Conservation (phyloP, 2,329 filamentous ascomycete species). For the Macroventuria anomochaeta region DNA sequence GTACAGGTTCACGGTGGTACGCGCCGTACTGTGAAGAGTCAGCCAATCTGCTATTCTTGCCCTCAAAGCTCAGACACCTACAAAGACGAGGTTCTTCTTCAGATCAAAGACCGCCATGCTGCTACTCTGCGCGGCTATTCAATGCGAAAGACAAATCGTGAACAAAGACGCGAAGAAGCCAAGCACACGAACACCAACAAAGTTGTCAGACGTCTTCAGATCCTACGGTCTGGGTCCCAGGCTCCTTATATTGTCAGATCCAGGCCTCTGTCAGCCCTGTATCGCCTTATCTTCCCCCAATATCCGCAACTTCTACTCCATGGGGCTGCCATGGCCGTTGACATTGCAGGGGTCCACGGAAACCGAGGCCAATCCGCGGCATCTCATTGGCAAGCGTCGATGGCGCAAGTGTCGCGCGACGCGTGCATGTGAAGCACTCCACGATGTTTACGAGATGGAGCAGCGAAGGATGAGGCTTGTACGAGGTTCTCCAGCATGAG, state of each 20-base stretch:
- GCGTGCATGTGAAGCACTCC: constrained; percentile 4
- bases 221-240: not conserved
- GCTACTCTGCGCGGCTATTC: not conserved
- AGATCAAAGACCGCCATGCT: constrained; percentile 41
- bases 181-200: not conserved
- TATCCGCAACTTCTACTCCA: constrained; percentile 5
- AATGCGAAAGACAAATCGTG: not conserved
- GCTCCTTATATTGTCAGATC: not conserved
- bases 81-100: constrained; percentile 45
- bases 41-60: not conserved
- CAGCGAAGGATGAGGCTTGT: not conserved
- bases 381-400: constrained; percentile 5
- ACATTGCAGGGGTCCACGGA: not conserved
- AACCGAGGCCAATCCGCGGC: constrained; percentile 10
- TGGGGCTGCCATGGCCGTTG: constrained; percentile 11
- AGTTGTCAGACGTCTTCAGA: not conserved
- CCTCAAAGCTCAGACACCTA: constrained; percentile 6
- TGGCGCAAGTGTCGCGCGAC: not conserved
- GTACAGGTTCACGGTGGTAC: constrained; percentile 76
- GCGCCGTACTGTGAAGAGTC: constrained; percentile 70
- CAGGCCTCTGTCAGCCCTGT: not conserved
- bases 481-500: not conserved
- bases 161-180: not conserved
- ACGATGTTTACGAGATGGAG: not conserved
- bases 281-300: constrained; percentile 1